Conservation (phyloP, 345 rosid species). For the Syzygium oleosum region DNA sequence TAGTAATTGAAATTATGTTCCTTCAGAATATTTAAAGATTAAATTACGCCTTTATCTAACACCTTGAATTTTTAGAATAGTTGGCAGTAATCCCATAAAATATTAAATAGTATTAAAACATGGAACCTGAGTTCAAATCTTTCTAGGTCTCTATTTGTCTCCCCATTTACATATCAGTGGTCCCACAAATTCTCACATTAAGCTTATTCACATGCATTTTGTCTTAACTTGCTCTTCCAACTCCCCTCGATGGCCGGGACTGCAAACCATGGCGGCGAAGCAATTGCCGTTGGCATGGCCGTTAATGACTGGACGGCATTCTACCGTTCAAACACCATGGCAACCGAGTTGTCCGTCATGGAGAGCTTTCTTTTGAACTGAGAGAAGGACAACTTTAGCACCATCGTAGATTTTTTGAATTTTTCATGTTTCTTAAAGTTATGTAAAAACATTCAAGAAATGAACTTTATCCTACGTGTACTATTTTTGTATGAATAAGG, state of each 20-base stretch:
- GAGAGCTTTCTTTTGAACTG: conserved; percentile 73
- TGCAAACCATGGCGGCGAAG: conserved; percentile 73
- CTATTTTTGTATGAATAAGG: background rate
- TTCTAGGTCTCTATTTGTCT: no score
- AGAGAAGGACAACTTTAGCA: conserved; percentile 78
- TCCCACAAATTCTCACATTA: conserved; percentile 50
- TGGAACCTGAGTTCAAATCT: no score
- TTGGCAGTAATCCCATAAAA: no score
- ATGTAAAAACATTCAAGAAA: conserved; percentile 14
- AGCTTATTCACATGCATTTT: no score
- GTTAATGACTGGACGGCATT: conserved; percentile 84
- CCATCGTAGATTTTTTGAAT: conserved; percentile 44
- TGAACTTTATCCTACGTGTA: no score
- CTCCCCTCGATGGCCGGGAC: conserved; percentile 54
- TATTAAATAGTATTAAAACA: no score
- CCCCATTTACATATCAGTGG: no score
- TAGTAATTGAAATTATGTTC: no score
- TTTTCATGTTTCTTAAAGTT: conserved; percentile 16
- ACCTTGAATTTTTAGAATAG: no score
- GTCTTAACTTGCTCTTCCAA: conserved; percentile 40
- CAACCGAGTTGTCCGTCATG: conserved; percentile 63
- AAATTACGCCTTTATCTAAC: no score
- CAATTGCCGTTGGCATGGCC: conserved; percentile 65
- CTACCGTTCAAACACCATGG: conserved; percentile 85
- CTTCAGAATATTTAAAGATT: no score